Evolutionary conservation across 1,139 yeast species (phyloP).

Genomic region (Taiozyma sp.): DNA sequence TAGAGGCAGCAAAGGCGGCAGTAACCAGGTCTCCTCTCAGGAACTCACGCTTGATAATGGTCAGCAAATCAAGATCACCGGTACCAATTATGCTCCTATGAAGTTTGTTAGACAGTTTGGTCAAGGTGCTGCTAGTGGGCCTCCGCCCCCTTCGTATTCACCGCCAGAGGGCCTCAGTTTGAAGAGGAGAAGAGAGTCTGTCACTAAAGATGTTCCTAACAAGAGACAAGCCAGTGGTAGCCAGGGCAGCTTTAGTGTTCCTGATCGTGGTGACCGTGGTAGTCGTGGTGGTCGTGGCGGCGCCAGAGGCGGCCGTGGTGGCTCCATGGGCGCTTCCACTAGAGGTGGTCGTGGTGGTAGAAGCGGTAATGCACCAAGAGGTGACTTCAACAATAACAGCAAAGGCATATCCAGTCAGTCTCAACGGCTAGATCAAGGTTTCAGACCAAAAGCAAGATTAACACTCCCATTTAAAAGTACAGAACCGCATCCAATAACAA

Average conservation of each 20-base stretch:
- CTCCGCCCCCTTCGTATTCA: background rate
- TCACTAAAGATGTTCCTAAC: background rate
- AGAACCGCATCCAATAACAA: background rate
- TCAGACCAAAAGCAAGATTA: background rate
- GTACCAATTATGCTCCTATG: conserved; percentile 14
- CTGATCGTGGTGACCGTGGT: conserved; percentile 1
- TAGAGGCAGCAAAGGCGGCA: background rate
- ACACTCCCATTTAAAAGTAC: background rate
- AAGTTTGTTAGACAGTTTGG: conserved; percentile 11
- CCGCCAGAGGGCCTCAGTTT: background rate
- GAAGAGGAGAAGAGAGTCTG: conserved; percentile 8
- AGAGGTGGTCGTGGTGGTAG: background rate
- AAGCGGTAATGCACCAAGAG: too few species aligned
- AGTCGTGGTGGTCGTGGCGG: conserved; percentile 6
- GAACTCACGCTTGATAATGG: background rate
- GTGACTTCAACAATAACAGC: background rate
- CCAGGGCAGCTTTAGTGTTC: background rate
- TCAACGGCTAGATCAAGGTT: background rate
- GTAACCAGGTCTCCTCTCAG: background rate
- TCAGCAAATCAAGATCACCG: conserved; percentile 7
- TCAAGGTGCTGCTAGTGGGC: background rate
- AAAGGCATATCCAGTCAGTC: background rate
- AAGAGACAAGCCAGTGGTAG: conserved; percentile 1
- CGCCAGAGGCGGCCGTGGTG: conserved; percentile 1
- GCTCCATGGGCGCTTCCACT: background rate